phyloP scores from a whole-genome alignment of 345 rosid species.

The Euclidium syriacum region DNA sequence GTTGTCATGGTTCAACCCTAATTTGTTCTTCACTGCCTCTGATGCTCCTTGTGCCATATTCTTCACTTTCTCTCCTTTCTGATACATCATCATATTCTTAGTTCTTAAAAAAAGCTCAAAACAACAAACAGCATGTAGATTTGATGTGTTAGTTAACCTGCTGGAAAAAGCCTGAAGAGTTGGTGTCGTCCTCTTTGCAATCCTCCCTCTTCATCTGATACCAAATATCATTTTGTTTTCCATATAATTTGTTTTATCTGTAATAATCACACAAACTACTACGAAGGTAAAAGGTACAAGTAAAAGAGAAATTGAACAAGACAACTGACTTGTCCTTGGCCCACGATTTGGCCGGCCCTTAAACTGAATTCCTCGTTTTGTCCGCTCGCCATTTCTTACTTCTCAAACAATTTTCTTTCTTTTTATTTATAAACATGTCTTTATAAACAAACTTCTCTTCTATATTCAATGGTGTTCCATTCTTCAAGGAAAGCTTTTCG shows the following conservation, averaged over 20 bases:
- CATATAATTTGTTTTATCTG: no score
- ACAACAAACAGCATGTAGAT: not conserved
- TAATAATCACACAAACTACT: not conserved
- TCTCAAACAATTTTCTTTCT: not conserved
- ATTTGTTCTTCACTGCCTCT: slow-evolving; percentile 41
- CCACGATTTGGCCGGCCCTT: slow-evolving; percentile 31
- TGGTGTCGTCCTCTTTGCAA: slow-evolving; percentile 4
- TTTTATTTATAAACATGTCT: not conserved
- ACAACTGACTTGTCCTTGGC: slow-evolving; percentile 27
- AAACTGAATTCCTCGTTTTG: slow-evolving; percentile 21
- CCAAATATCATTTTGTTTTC: no score
- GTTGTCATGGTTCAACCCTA: slow-evolving; percentile 32
- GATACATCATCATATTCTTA: not conserved
- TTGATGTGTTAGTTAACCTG: slow-evolving; percentile 21
- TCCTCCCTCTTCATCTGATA: slow-evolving; percentile 17
- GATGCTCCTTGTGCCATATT: slow-evolving; percentile 47
- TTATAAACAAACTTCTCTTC: not conserved
- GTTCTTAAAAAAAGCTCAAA: not conserved
- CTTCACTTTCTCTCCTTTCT: slow-evolving; percentile 49
- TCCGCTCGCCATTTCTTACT: slow-evolving; percentile 28
- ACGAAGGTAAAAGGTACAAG: not conserved
- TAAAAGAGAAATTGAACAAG: slow-evolving; percentile 18
- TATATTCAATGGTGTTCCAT: slow-evolving; percentile 11
- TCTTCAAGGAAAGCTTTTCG: not conserved
- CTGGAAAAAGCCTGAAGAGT: slow-evolving; percentile 27